Evolutionary conservation across 306 rosid genomes (phyloP).

Genomic region (Quillaja saponaria): DNA sequence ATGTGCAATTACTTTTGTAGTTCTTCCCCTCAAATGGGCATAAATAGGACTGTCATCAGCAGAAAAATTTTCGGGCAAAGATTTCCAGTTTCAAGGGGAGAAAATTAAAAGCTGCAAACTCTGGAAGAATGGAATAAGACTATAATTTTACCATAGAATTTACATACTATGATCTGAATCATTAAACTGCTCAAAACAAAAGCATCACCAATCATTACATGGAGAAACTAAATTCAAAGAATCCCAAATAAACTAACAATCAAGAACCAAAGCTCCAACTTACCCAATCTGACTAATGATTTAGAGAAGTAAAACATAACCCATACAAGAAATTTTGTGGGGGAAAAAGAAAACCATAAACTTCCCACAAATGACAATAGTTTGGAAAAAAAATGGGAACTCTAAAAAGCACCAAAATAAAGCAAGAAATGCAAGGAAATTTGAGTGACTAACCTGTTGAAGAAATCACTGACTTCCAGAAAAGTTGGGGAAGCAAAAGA

Average conservation of each 20-base stretch:
- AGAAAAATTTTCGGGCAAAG: background rate
- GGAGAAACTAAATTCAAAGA: slow-evolving; percentile 3
- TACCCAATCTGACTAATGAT: too few relatives aligned
- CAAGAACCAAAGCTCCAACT: too few relatives aligned
- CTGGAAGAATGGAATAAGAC: background rate
- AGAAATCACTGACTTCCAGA: slow-evolving; percentile 15
- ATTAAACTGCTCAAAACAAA: slow-evolving; percentile 3
- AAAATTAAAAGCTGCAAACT: background rate
- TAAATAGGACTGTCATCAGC: background rate
- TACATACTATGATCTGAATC: background rate
- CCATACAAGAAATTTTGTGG: slow-evolving; percentile 14
- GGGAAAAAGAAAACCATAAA: background rate
- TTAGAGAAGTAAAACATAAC: slow-evolving; percentile 7
- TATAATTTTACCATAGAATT: background rate
- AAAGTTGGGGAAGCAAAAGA: background rate
- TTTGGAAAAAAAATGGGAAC: background rate
- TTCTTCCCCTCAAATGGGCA: background rate
- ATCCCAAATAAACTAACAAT: too few relatives aligned
- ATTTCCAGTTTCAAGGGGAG: background rate
- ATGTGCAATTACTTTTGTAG: too few relatives aligned
- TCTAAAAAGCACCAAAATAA: background rate
- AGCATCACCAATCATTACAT: slow-evolving; percentile 1
- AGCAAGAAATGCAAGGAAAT: slow-evolving; percentile 10
- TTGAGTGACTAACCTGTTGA: slow-evolving; percentile 31
- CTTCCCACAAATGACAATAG: background rate